Evolutionary conservation across 768 basidiomycete genomes (phyloP).

Genomic region (Leccinum subgranulosum): DNA sequence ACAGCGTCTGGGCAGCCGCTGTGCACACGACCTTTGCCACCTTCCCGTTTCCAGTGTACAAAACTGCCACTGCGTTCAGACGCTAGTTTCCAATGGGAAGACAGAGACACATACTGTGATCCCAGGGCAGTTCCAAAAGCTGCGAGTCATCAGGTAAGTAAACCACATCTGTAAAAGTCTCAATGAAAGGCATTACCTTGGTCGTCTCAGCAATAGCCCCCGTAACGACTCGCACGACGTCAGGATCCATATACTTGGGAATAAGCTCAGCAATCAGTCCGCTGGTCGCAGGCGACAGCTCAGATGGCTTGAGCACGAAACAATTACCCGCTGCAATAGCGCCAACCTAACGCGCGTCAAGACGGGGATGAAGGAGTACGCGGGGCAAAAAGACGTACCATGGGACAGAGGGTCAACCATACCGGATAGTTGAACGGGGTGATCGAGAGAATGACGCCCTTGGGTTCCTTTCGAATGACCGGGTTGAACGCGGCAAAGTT

Average conservation of each 20-base stretch:
- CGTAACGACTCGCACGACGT: conserved; percentile 63
- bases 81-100: neutral
- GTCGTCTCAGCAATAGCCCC: conserved; percentile 66
- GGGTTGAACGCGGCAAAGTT: conserved; percentile 61
- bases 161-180: neutral
- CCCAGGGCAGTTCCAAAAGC: conserved; percentile 74
- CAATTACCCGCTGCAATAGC: conserved; percentile 81
- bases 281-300: conserved; percentile 54
- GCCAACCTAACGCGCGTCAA: conserved; percentile 41
- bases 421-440: conserved; percentile 76
- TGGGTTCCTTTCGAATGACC: conserved; percentile 68
- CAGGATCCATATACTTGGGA: conserved; percentile 71
- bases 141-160: conserved; percentile 22
- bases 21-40: conserved; percentile 65
- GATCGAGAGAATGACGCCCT: conserved; percentile 70
- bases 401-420: conserved; percentile 52
- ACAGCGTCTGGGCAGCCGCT: conserved; percentile 76
- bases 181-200: conserved; percentile 32
- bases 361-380: neutral
- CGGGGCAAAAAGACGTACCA: conserved; percentile 39
- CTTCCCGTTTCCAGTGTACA: conserved; percentile 59
- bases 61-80: conserved; percentile 18
- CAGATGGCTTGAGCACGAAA: conserved; percentile 73
- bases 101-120: conserved; percentile 39
- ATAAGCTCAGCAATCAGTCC: conserved; percentile 63